A percentile compares a stretch with the other conserved stretches of the same genome.
Conservation (phyloP, 306 rosid genomes). For the Medicago arabica region DNA sequence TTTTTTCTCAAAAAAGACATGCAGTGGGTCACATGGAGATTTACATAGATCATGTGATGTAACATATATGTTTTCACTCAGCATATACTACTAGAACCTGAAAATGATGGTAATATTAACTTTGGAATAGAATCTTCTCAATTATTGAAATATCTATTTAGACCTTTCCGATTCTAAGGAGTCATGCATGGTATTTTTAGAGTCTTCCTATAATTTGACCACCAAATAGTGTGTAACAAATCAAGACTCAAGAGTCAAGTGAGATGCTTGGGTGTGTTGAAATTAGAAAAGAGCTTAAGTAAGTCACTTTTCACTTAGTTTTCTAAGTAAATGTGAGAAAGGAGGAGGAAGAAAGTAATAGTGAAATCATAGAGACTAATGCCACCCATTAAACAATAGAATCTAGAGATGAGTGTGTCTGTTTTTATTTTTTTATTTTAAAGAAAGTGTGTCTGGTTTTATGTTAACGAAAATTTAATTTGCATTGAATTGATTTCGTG, state of each 20-base stretch:
- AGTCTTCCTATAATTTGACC: constrained; percentile 50
- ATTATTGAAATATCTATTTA: constrained; percentile 44
- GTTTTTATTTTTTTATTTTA: too few relatives aligned
- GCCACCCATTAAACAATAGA: background rate
- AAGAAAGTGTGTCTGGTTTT: too few relatives aligned
- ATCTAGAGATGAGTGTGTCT: too few relatives aligned
- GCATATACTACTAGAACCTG: constrained; percentile 39
- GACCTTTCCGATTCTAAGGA: constrained; percentile 45
- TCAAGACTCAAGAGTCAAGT: constrained; percentile 27
- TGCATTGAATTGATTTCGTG: too few relatives aligned
- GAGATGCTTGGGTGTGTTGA: background rate
- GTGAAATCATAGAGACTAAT: constrained; percentile 16
- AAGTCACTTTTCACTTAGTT: constrained; percentile 30
- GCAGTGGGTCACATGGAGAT: constrained; percentile 66
- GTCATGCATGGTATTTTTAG: constrained; percentile 39
- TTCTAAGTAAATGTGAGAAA: constrained; percentile 35
- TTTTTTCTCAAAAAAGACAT: constrained; percentile 40
- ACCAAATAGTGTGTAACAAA: constrained; percentile 46
- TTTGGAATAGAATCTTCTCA: constrained; percentile 63
- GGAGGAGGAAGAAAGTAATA: background rate
- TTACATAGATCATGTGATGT: constrained; percentile 53
- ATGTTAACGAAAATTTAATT: too few relatives aligned
- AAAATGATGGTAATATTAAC: constrained; percentile 47
- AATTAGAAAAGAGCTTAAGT: background rate
- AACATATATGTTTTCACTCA: constrained; percentile 45